These are phyloP conservation scores for Pythium periplocum DNA, from an alignment of 352 stramenopile species.

Conservation along the genomic window DNA sequence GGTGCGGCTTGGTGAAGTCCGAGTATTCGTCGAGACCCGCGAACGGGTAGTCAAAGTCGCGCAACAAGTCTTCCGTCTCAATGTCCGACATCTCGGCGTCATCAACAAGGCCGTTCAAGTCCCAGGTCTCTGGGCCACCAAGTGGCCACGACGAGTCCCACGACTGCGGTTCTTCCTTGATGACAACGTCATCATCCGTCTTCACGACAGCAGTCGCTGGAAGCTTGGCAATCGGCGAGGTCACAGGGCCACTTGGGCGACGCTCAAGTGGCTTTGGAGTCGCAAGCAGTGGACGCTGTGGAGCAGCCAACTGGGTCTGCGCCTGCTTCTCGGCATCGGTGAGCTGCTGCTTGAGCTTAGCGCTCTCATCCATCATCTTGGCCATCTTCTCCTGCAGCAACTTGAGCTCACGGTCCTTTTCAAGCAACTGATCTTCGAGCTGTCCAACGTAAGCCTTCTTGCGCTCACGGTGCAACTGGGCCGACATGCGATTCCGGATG, in stretches of 20 bases:
- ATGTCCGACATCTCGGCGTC: constrained; percentile 47
- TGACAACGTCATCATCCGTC: constrained; percentile 28
- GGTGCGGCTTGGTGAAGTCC: constrained; percentile 33
- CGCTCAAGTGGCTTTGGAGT: not conserved
- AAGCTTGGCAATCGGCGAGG: constrained; percentile 1
- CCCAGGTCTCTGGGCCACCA: constrained; percentile 38
- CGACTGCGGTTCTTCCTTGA: constrained; percentile 55
- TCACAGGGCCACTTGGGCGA: not conserved
- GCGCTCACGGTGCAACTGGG: constrained; percentile 80
- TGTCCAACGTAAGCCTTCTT: constrained; percentile 88
- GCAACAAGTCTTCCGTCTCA: constrained; percentile 61
- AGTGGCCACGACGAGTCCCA: constrained; percentile 25
- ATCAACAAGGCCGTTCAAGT: constrained; percentile 42
- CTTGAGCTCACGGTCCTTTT: constrained; percentile 79
- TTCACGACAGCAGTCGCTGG: constrained; percentile 1
- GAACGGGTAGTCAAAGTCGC: constrained; percentile 71
- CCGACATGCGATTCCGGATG: constrained; percentile 87
- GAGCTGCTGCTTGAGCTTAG: constrained; percentile 58
- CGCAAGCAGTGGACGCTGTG: not conserved
- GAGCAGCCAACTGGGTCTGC: not conserved
- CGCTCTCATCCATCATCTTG: constrained; percentile 58
- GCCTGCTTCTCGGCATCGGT: not conserved
- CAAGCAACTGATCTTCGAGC: constrained; percentile 75
- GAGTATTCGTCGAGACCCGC: constrained; percentile 19
- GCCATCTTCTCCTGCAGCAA: constrained; percentile 67